Evolutionary conservation across 768 basidiomycete genomes (phyloP).

Genomic region (Lyophyllum atratum): DNA sequence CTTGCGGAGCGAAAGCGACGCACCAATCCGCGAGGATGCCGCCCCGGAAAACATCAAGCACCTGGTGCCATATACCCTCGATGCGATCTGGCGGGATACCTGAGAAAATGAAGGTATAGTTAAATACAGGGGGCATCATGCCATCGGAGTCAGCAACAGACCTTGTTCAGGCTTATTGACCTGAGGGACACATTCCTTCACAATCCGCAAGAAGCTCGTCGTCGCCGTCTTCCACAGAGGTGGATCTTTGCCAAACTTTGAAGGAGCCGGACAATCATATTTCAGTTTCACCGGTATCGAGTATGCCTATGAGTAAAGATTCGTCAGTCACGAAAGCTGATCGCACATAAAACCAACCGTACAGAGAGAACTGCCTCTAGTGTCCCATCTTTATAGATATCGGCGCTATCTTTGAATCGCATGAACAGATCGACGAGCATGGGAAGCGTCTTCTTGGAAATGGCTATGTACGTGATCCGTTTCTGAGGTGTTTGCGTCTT

Average conservation of each 20-base stretch:
- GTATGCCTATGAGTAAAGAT: conserved; percentile 59
- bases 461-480: conserved; percentile 84
- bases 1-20: background rate
- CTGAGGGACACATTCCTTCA: conserved; percentile 62
- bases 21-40: conserved; percentile 87
- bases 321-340: background rate
- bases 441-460: conserved; percentile 90
- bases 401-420: conserved; percentile 56
- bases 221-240: conserved; percentile 98
- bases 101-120: conserved; percentile 19
- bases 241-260: conserved; percentile 81
- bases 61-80: conserved; percentile 84
- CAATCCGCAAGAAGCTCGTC: conserved; percentile 69
- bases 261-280: conserved; percentile 90
- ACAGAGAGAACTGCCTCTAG: conserved; percentile 83
- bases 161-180: conserved; percentile 53
- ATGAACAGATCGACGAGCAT: conserved; percentile 77
- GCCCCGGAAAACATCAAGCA: conserved; percentile 80
- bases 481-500: conserved; percentile 50
- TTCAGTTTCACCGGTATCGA: conserved; percentile 92
- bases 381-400: conserved; percentile 80
- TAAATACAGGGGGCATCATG: background rate
- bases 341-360: conserved; percentile 22
- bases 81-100: conserved; percentile 64
- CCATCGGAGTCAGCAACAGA: conserved; percentile 23